These are phyloP conservation scores for Biancaea sappan DNA, from an alignment of 306 rosid genomes.

Conservation along the genomic window DNA sequence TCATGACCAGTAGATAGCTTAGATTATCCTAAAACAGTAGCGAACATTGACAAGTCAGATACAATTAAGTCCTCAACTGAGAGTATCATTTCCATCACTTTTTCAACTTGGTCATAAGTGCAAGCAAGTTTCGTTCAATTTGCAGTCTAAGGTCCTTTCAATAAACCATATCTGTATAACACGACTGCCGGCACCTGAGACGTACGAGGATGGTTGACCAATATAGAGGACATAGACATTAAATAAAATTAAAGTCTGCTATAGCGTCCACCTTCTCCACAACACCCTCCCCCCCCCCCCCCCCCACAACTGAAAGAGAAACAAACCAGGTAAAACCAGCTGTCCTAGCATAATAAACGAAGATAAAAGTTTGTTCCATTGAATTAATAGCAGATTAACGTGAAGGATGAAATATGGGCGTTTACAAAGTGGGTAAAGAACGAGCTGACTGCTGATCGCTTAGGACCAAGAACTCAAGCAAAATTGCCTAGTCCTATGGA, in stretches of 20 bases:
- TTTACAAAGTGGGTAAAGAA: constrained; percentile 18
- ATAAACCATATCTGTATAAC: constrained; percentile 6
- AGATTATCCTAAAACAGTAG: constrained; percentile 35
- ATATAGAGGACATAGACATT: not conserved
- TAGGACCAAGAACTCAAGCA: not conserved
- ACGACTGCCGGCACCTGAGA: not conserved
- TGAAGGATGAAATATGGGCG: not conserved
- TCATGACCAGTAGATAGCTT: not conserved
- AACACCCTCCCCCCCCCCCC: too few species aligned
- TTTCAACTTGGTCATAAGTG: not conserved
- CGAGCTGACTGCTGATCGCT: not conserved
- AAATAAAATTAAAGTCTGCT: not conserved
- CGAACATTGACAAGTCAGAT: constrained; percentile 26
- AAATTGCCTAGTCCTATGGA: constrained; percentile 12
- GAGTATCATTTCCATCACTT: constrained; percentile 9
- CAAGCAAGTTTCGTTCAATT: constrained; percentile 26
- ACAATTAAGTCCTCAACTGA: not conserved
- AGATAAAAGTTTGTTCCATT: constrained; percentile 1
- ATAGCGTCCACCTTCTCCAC: too few species aligned
- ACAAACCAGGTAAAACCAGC: constrained; percentile 20
- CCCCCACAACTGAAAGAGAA: not conserved
- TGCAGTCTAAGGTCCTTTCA: constrained; percentile 11
- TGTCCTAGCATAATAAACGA: not conserved
- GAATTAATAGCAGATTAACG: constrained; percentile 3
- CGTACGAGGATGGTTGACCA: not conserved